Conservation (phyloP, 2,329 filamentous ascomycete genomes). For the Achaetomium macrosporum region DNA sequence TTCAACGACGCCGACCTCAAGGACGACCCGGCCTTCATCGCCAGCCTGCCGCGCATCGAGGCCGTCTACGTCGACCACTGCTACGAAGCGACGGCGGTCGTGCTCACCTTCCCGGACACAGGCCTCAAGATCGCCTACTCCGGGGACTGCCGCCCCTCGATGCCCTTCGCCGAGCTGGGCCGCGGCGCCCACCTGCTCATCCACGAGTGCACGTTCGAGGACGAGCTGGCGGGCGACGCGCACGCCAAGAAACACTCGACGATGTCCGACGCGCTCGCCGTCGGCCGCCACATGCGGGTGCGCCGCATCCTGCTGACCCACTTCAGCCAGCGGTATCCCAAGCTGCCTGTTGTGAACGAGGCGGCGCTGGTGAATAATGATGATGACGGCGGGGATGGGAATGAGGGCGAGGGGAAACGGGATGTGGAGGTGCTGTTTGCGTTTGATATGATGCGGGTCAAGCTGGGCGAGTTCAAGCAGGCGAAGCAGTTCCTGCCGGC, state of each 20-base stretch:
- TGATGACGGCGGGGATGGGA: conserved; percentile 27
- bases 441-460: conserved; percentile 74
- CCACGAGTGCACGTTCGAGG: conserved; percentile 94
- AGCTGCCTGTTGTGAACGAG: conserved; percentile 45
- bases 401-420: conserved; percentile 13
- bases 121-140: conserved; percentile 88
- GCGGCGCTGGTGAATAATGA: conserved; percentile 21
- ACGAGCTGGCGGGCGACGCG: conserved; percentile 73
- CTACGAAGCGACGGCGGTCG: conserved; percentile 66
- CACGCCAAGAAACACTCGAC: conserved; percentile 86
- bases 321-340: conserved; percentile 91
- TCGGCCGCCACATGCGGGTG: conserved; percentile 74
- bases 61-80: conserved; percentile 72
- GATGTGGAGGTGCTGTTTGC: conserved; percentile 64
- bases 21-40: conserved; percentile 43
- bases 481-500: conserved; percentile 58
- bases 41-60: conserved; percentile 57
- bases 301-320: conserved; percentile 81
- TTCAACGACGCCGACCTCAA: conserved; percentile 30
- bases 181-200: conserved; percentile 73
- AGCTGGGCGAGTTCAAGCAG: conserved; percentile 62
- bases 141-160: conserved; percentile 82
- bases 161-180: conserved; percentile 64
- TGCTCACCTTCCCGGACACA: conserved; percentile 64
- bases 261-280: conserved; percentile 72